phyloP scores from a whole-genome alignment of 106 monocot species.

The Amphibolis antarctica region DNA sequence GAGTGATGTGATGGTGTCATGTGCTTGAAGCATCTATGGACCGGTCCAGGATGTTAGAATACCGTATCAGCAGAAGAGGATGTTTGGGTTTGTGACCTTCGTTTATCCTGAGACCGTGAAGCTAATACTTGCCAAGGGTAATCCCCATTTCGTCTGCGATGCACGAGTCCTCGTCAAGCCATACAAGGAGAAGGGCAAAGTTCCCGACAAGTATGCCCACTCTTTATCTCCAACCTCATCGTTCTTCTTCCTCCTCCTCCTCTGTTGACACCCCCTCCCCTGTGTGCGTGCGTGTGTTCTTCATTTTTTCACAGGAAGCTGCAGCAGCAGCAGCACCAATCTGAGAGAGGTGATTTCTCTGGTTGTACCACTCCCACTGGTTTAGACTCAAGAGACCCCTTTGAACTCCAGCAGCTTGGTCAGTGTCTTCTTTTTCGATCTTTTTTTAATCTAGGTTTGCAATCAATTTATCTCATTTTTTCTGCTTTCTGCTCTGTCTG shows the following conservation, averaged over 20 bases:
- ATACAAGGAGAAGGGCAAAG: constrained; percentile 96
- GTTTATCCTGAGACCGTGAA: constrained; percentile 90
- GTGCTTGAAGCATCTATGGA: constrained; percentile 61
- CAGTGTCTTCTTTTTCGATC: too few relatives aligned
- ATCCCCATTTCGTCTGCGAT: constrained; percentile 91
- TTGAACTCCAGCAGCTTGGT: constrained; percentile 84
- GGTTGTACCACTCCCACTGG: constrained; percentile 65
- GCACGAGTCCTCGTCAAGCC: constrained; percentile 87
- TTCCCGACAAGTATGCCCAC: constrained; percentile 82
- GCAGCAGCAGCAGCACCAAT: constrained; percentile 36
- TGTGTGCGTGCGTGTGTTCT: not conserved
- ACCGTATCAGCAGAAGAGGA: constrained; percentile 88
- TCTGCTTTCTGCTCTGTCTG: not conserved
- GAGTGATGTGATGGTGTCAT: not conserved
- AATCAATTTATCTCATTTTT: too few relatives aligned
- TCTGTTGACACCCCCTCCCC: not conserved
- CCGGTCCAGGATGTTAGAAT: constrained; percentile 93
- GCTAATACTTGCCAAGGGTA: constrained; percentile 87
- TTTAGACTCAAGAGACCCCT: constrained; percentile 59
- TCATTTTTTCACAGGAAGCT: constrained; percentile 27
- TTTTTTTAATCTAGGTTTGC: too few relatives aligned
- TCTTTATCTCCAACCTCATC: not conserved
- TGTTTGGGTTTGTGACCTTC: constrained; percentile 95
- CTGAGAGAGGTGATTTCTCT: constrained; percentile 58
- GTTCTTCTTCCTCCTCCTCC: not conserved